These are phyloP conservation scores for Ceratobasidium sp. DNA, from an alignment of 1,284 basidiomycete species.

Conservation along the genomic window DNA sequence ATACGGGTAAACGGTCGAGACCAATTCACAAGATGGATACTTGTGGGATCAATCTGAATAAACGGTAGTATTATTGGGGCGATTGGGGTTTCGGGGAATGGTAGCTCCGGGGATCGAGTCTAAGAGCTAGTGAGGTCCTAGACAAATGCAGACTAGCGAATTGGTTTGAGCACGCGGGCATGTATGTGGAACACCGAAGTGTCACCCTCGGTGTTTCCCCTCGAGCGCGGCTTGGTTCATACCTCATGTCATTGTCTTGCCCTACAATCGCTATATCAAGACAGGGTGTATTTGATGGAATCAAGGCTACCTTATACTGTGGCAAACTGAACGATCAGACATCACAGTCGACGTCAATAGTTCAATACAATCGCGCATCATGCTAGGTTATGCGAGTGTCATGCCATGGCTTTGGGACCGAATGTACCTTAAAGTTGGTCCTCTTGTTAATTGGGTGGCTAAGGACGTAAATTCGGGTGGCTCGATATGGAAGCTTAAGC, in stretches of 20 bases:
- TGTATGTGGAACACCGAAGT: not conserved
- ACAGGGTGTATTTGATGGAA: no score
- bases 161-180: not conserved
- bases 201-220: no score
- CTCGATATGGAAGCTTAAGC: not conserved
- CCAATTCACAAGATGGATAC: not conserved
- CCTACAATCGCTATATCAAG: no score
- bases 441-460: not conserved
- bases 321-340: no score
- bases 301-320: not conserved
- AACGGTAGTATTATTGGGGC: not conserved
- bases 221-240: no score
- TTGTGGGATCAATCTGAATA: conserved; percentile 1
- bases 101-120: not conserved
- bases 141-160: not conserved
- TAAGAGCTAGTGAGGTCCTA: not conserved
- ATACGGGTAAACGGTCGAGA: conserved; percentile 3
- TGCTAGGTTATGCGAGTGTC: no score
- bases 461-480: not conserved
- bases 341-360: no score
- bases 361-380: no score
- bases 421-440: not conserved
- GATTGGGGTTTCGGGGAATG: not conserved
- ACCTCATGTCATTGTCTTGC: no score
- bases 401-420: conserved; percentile 1